Base-by-base conservation (phyloP, 495 filamentous ascomycete genomes). In the Barbatosphaeria neglecta region DNA sequence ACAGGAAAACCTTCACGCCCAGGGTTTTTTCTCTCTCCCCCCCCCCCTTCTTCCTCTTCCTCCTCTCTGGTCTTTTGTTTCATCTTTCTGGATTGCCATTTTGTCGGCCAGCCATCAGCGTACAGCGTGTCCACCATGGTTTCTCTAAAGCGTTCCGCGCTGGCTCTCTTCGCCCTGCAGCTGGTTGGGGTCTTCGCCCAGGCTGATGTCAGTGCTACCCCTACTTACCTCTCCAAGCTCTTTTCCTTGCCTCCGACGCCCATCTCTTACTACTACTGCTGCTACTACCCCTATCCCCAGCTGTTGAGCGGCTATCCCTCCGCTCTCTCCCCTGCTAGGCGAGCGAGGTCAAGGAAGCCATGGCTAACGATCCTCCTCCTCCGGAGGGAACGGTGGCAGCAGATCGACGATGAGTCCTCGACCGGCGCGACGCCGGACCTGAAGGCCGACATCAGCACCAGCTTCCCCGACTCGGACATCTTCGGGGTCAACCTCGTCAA, bases 401-500 rank as follows among this genome's bases (percentile, higher is more conserved):
- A 50, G 50, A 41, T 49, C 37, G 53, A 55, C 50, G 61, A 65
- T 44, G 54, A 55, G 47, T 68, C 75, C 44, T 62, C 63, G 19
- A 68, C 66, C 50, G 52, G 67, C 51, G 68, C 69, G 23, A 64
- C 73, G 16, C 69, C 76, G 47, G 73, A 77, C 49, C 72, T 95
- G 46, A 81, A 84, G 51, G 80, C 94, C 60, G 75, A 80, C 17
- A 75, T 92, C 53, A 70, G 75, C 48, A 81, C 88, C 40, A 77
- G 77, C 46, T 98, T 96, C 77, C 87, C 88, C 37, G 75, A 85
- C 25, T 79, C 86, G 59, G 87, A 92, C 69, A 83, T 95, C 69
- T 94, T 95, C 54, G 92, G 92, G 52, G 78, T 97, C 52, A 95
- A 95, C 76, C 80, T 96, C 45, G 78, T 97, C 69, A 98, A 98